These are phyloP conservation scores for Isoetes taiwanensis DNA, from an alignment of 75 land plant species.

Conservation along the genomic window DNA sequence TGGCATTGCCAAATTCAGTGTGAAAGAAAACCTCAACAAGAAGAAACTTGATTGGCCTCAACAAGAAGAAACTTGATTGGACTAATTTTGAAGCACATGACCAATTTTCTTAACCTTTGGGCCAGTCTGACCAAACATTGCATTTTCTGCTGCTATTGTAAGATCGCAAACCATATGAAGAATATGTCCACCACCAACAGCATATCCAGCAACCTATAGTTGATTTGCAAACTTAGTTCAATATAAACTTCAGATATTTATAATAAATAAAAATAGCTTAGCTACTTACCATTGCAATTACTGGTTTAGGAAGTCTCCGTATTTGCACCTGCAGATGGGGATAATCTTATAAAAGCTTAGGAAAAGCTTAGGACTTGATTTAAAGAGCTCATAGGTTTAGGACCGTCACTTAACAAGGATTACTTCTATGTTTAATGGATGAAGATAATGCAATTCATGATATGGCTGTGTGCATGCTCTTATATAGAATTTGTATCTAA, in stretches of 20 bases:
- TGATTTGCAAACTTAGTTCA: not conserved
- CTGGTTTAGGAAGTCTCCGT: conserved; percentile 90
- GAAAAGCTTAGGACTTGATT: too few species aligned
- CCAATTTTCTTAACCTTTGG: conserved; percentile 78
- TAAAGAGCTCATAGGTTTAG: too few species aligned
- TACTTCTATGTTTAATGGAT: too few species aligned
- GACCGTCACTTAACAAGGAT: too few species aligned
- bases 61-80: not conserved
- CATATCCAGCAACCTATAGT: conserved; percentile 94
- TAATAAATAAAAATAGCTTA: too few species aligned
- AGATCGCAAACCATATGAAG: conserved; percentile 96
- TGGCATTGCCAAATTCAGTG: too few species aligned
- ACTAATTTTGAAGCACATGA: not conserved
- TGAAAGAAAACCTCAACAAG: too few species aligned
- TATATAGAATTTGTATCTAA: too few species aligned
- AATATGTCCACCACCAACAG: conserved; percentile 92
- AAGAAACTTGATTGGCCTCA: not conserved
- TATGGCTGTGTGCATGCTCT: too few species aligned
- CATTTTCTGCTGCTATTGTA: conserved; percentile 96
- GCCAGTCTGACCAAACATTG: conserved; percentile 93
- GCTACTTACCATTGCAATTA: conserved; percentile 77
- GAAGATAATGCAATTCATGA: too few species aligned
- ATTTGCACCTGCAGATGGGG: conserved; percentile 88
- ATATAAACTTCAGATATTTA: too few species aligned
- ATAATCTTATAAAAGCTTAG: too few species aligned